Evolutionary conservation across 257 asterid species (phyloP), one percentile per base, ranked within the genome.

Genomic region (Echites panduratus): DNA sequence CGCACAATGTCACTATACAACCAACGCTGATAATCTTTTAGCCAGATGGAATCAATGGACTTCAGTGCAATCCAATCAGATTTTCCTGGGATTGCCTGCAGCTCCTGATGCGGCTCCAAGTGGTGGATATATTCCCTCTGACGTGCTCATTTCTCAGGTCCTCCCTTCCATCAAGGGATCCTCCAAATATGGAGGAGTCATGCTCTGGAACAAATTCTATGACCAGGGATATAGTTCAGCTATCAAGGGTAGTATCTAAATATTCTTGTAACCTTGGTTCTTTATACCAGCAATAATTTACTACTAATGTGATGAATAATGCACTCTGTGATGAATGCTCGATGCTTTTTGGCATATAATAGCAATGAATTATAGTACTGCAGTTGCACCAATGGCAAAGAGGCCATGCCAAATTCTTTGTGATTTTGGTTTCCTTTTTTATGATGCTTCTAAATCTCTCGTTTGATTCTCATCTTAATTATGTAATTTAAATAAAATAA

Each of bases 21-120:
- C 57, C 5, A 61, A 83, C 0, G 79, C 81, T 3, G 73, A 56
- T 20, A 70, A 52, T 63, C 79, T 90, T 7, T 17, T 82, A 5
- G 82, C 78, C 0, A 29, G 81, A 0, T 90, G 92, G 92, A 84
- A 80, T 52, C 76, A 82, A 79, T 76, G 77, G 68, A 8, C 77
- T 20, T 66, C 79, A 0, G 79, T 80, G 24, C 84, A 78, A 4
- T 76, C 81, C 0, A 73, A 68, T 0, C 80, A 76, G 83, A 74
- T 90, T 2, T 90, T 86, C 79, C 35, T 90, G 54, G 94, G 91
- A 17, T 22, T 90, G 64, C 92, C 96, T 9, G 92, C 95, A 5
- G 50, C 88, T 9, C 69, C 73, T 1, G 84, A 0, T 14, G 90
- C 87, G 4, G 90, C 89, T 0, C 2, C 48, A 1, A 76, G 80